phyloP scores from a whole-genome alignment of 306 rosid genomes.

The Vicia faba region DNA sequence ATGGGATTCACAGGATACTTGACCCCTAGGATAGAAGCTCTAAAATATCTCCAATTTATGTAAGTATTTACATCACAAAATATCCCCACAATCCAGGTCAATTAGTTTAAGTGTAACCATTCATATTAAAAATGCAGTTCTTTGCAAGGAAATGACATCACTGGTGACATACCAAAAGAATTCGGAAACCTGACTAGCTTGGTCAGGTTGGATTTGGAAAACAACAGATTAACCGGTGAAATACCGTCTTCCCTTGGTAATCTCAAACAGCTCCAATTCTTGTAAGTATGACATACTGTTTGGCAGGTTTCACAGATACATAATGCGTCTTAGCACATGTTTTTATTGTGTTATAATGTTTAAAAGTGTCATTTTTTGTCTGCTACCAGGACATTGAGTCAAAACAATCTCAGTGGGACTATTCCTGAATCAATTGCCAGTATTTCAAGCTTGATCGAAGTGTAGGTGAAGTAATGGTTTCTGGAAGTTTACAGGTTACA shows the following conservation, averaged over 20 bases:
- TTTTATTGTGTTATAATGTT: slow-evolving; percentile 26
- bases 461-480: slow-evolving; percentile 63
- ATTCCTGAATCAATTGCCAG: slow-evolving; percentile 79
- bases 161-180: slow-evolving; percentile 77
- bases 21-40: slow-evolving; percentile 72
- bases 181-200: slow-evolving; percentile 74
- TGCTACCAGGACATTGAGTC: slow-evolving; percentile 78
- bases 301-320: slow-evolving; percentile 21
- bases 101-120: slow-evolving; percentile 11
- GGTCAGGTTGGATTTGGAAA: slow-evolving; percentile 74
- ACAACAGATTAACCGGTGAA: slow-evolving; percentile 72
- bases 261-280: slow-evolving; percentile 74
- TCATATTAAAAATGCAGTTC: slow-evolving; percentile 53
- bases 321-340: slow-evolving; percentile 25
- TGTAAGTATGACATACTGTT: slow-evolving; percentile 62
- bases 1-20: slow-evolving; percentile 84
- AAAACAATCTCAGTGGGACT: slow-evolving; percentile 71
- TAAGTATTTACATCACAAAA: slow-evolving; percentile 53
- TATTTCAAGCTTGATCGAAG: slow-evolving; percentile 60
- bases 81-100: slow-evolving; percentile 13
- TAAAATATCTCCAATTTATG: slow-evolving; percentile 67
- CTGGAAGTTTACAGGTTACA: slow-evolving; percentile 23
- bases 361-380: slow-evolving; percentile 33
- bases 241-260: slow-evolving; percentile 87
- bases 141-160: slow-evolving; percentile 82